These are phyloP conservation scores for Pseudocercospora macadamiae DNA, from an alignment of 2,329 filamentous ascomycete species.

Conservation along the genomic window DNA sequence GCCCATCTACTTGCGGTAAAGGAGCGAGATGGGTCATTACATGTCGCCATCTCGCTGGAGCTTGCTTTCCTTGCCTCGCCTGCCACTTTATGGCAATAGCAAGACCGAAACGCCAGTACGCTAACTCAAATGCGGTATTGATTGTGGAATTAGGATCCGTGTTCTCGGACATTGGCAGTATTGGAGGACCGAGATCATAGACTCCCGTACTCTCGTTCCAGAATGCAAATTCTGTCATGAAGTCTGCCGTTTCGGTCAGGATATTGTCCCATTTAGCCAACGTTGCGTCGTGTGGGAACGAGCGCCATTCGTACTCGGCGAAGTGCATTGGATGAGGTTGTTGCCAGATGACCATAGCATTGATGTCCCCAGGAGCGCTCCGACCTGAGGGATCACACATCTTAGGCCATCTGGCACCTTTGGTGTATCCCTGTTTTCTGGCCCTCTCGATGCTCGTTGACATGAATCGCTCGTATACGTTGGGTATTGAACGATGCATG, in stretches of 20 bases:
- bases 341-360: neutral
- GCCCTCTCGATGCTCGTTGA: neutral
- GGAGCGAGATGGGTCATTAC: neutral
- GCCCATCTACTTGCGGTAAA: neutral
- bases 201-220: neutral
- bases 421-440: neutral
- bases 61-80: neutral
- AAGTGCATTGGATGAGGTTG: neutral
- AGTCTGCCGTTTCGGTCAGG: neutral
- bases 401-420: neutral
- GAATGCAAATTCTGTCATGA: neutral
- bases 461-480: neutral
- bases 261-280: neutral
- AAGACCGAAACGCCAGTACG: constrained; percentile 1
- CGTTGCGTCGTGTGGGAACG: neutral
- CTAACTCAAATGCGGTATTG: neutral
- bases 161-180: neutral
- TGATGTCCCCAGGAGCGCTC: neutral
- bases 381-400: neutral
- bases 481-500: constrained; percentile 11
- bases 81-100: neutral
- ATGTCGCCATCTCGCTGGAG: neutral
- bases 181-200: neutral
- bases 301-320: constrained; percentile 3
- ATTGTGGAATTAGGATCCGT: neutral